Evolutionary conservation across 1,284 basidiomycete species (phyloP).

Genomic region (Cystobasidium slooffiae): DNA sequence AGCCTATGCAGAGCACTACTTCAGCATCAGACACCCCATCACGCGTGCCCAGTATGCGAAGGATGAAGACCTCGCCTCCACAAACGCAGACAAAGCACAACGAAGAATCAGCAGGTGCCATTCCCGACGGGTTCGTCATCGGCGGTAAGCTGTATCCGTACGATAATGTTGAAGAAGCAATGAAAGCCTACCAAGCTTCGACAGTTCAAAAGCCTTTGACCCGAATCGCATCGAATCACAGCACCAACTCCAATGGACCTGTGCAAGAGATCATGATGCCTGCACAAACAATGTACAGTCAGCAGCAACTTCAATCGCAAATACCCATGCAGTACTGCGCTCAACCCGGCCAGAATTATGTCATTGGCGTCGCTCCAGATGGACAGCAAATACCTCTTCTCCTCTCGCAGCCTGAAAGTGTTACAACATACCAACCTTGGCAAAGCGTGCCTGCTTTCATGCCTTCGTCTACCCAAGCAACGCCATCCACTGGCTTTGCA

Average conservation of each 20-base stretch:
- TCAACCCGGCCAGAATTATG: background rate
- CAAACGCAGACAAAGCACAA: background rate
- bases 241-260: constrained; percentile 12
- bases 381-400: constrained; percentile 6
- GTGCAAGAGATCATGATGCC: constrained; percentile 14
- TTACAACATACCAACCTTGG: background rate
- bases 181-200: constrained; percentile 4
- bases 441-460: constrained; percentile 19
- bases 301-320: constrained; percentile 2
- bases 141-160: constrained; percentile 13
- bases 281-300: background rate
- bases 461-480: constrained; percentile 3
- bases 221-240: constrained; percentile 23
- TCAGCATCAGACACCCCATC: background rate
- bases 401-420: constrained; percentile 2
- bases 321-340: background rate
- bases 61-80: background rate
- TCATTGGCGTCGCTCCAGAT: constrained; percentile 10
- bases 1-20: background rate
- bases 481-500: constrained; percentile 9
- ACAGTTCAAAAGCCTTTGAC: background rate
- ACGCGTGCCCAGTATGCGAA: background rate
- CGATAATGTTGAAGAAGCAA: constrained; percentile 10
- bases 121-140: constrained; percentile 25
- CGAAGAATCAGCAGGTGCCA: background rate